These are phyloP conservation scores for Calonectria henricotiae DNA, from an alignment of 2,329 filamentous ascomycete species.

Conservation along the genomic window DNA sequence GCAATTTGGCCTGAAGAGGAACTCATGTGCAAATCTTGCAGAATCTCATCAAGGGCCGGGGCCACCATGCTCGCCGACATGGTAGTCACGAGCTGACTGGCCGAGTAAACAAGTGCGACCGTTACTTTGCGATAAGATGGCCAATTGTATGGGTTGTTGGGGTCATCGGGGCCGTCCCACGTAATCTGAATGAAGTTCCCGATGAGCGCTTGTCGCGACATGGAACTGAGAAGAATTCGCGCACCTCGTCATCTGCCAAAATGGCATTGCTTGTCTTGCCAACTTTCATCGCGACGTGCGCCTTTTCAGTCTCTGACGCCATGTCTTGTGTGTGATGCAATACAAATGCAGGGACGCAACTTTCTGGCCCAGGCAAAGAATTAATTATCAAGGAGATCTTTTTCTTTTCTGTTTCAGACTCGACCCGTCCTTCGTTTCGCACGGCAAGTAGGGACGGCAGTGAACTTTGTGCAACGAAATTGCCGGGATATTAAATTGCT, in stretches of 20 bases:
- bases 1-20: constrained; percentile 51
- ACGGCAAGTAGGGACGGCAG: too few species aligned
- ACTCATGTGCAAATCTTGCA: constrained; percentile 53
- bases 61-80: constrained; percentile 60
- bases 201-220: not conserved
- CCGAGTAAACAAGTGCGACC: constrained; percentile 55
- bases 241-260: not conserved
- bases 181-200: constrained; percentile 1
- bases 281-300: not conserved
- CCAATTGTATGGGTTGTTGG: constrained; percentile 78
- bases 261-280: not conserved
- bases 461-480: too few species aligned
- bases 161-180: constrained; percentile 72
- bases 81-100: constrained; percentile 56
- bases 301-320: not conserved
- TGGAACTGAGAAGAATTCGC: not conserved
- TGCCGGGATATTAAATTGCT: too few species aligned
- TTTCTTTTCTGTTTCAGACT: too few species aligned
- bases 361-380: too few species aligned
- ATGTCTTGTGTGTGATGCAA: not conserved
- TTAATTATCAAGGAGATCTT: too few species aligned
- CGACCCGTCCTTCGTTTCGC: too few species aligned
- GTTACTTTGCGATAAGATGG: constrained; percentile 51
- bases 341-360: too few species aligned
- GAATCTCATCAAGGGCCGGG: constrained; percentile 56